Conservation (phyloP, 2,329 filamentous ascomycete species). For the Nemania sp. region DNA sequence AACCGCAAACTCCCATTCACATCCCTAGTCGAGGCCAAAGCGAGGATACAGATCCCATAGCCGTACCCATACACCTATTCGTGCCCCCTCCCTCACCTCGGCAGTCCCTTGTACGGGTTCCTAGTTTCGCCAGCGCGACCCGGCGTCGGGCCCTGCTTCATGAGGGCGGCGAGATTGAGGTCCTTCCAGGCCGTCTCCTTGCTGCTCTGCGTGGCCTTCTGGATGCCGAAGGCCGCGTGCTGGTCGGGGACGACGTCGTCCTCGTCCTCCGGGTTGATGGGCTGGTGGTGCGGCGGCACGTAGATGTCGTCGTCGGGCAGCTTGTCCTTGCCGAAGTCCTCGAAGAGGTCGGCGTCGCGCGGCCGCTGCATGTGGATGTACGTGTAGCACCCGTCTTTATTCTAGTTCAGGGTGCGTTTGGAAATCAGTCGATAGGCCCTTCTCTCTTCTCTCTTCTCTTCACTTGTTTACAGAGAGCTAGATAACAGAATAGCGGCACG, state of each 20-base stretch:
- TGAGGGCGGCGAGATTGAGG: slow-evolving; percentile 76
- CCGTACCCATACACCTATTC: neutral
- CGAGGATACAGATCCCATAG: neutral
- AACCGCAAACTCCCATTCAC: neutral
- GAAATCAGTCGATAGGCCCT: slow-evolving; percentile 22
- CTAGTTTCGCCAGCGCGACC: slow-evolving; percentile 40
- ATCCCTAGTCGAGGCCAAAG: neutral
- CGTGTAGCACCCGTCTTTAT: slow-evolving; percentile 81
- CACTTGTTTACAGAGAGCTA: neutral
- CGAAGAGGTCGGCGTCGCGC: slow-evolving; percentile 81
- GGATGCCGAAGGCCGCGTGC: slow-evolving; percentile 88
- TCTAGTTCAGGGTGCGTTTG: slow-evolving; percentile 54
- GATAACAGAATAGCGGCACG: neutral
- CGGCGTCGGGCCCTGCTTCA: slow-evolving; percentile 67
- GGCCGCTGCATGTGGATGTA: slow-evolving; percentile 80
- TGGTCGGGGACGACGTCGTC: slow-evolving; percentile 90
- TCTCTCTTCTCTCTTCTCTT: too few species aligned
- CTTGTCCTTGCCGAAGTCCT: slow-evolving; percentile 78
- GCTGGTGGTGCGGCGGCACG: slow-evolving; percentile 82
- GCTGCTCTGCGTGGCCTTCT: slow-evolving; percentile 78
- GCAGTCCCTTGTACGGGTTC: slow-evolving; percentile 49
- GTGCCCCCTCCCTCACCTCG: slow-evolving; percentile 46
- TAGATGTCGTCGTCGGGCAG: slow-evolving; percentile 84
- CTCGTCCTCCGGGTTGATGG: slow-evolving; percentile 87
- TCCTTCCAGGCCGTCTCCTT: slow-evolving; percentile 84